Base-by-base conservation (phyloP, 129 eudicot genomes). In the Chrysanthemum lavandulifolium region DNA sequence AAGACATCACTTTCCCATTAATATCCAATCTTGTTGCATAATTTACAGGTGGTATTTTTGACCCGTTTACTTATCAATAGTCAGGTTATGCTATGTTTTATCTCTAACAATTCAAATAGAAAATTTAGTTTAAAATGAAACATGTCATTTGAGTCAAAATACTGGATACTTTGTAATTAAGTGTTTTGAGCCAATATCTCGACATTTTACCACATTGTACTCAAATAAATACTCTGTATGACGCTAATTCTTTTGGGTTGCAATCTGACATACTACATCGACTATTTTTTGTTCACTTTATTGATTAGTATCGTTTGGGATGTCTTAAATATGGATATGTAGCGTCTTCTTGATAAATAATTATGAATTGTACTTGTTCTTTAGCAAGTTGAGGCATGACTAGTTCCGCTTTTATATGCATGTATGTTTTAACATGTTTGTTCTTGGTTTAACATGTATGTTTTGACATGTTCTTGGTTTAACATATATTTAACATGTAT, bases 241-340 rank as follows among this genome's bases (percentile, higher is more conserved):
- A 76, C 50, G 58, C 57, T 68, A 55, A 70, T 72, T 60, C 61
- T 13, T 69, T 64, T 76, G 55, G 60, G 60, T 64, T 71, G 13
- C 51, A 71, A 59, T 60, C 13, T 51, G 72, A 73, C 89, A 94
- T 97, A 79, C 91, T 94, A 49, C 99, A 94, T 85, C 97, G 90
- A 54, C 73, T 94, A 68, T 82, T 94, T 61, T n/a, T n/a, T n/a
- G n/a, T n/a, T n/a, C n/a, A n/a, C n/a, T n/a, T n/a, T n/a, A n/a
- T n/a, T n/a, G n/a, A n/a, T n/a, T n/a, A n/a, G n/a, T n/a, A n/a
- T n/a, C n/a, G n/a, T n/a, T n/a, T n/a, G n/a, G n/a, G n/a, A n/a
- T n/a, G n/a, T n/a, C n/a, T n/a, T n/a, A n/a, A n/a, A n/a, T n/a
- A n/a, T n/a, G n/a, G n/a, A n/a, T n/a, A n/a, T n/a, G n/a, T n/a